Base-by-base conservation (phyloP, 345 rosid species). In the Adansonia digitata region DNA sequence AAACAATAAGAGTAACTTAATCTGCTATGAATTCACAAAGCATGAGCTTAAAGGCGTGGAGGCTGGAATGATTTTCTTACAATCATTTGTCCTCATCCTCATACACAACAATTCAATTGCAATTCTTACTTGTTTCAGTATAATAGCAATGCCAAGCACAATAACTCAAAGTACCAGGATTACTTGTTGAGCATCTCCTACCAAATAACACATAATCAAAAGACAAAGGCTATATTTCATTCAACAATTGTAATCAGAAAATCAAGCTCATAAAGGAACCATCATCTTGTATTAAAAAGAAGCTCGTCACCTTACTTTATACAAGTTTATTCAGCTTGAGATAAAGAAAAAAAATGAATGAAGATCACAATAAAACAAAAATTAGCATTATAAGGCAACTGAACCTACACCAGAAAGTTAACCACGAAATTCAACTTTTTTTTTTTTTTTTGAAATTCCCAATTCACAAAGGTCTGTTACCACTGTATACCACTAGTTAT, bases 301-400 rank as follows among this genome's bases (percentile, higher is more conserved):
- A 63, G 67, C 29, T 74, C 61, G 70, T 62, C 71, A 71, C 51
- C 62, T 82, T 77, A 65, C 83, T 79, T 68, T 79, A 62, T 68
- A 82, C 77, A 69, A 57, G 59, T 73, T 85, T 84, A 82, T 87
- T 84, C 74, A 20, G 70, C 43, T 80, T 24, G 52, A 74, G 71
- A 78, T 51, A 48, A 69, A 75, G 20, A 43, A 74, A 63, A 71
- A 43, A 66, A 78, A 72, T 45, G 73, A 78, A 80, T 66, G 69
- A 77, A 64, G 74, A 74, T 74, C 53, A 49, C 46, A 45, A 69
- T 71, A 46, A 71, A 74, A 81, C 80, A 80, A 82, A 70, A 84
- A 5, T 74, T 78, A 76, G 68, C 78, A 77, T 22, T 75, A 81
- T 57, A 61, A 78, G 77, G 70, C 77, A 80, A 60, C 79, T 78